Conservation (phyloP, 2,329 filamentous ascomycete genomes). For the Penicillium sp. region DNA sequence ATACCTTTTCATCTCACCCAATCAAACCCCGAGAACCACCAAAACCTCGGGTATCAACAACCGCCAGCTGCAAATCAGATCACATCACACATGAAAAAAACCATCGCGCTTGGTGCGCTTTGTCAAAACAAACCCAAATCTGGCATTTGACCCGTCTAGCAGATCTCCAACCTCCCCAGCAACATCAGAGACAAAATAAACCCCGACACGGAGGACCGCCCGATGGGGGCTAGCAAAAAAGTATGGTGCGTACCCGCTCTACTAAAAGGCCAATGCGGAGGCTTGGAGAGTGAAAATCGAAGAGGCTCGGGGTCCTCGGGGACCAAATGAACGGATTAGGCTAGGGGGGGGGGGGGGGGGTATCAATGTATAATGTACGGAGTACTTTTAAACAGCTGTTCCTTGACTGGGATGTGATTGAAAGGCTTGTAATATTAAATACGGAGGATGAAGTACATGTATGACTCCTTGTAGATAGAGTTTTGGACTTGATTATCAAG, state of each 20-base stretch:
- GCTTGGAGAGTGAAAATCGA: background rate
- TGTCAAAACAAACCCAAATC: background rate
- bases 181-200: background rate
- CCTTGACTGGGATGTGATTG: background rate
- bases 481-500: background rate
- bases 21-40: background rate
- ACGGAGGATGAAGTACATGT: no score
- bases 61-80: background rate
- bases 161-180: background rate
- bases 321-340: background rate
- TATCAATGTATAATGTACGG: background rate
- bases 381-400: background rate
- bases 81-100: background rate
- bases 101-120: background rate
- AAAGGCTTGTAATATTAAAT: background rate
- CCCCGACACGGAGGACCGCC: background rate
- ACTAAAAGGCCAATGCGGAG: slow-evolving; percentile 3
- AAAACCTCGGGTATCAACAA: background rate
- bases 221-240: background rate
- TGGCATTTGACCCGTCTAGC: background rate
- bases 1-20: background rate
- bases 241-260: slow-evolving; percentile 1
- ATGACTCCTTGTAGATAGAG: background rate
- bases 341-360: no score
- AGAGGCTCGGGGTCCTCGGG: slow-evolving; percentile 1